These are phyloP conservation scores for Phaseolus lunatus DNA, from an alignment of 306 rosid species.

Conservation along the genomic window DNA sequence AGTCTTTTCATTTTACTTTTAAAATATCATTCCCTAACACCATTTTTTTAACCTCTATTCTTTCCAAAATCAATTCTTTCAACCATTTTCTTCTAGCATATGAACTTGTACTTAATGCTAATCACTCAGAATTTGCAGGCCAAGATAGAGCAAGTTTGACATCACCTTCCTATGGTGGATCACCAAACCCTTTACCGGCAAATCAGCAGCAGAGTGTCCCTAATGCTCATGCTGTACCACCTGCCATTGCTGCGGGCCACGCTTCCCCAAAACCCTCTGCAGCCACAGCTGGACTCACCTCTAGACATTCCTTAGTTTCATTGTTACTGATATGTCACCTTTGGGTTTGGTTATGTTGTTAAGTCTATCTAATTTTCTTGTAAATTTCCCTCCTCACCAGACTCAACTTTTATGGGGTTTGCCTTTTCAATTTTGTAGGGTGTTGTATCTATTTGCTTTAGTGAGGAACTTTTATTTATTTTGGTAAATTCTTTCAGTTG, in stretches of 20 bases:
- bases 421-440: constrained; percentile 24
- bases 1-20: not conserved
- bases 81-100: not conserved
- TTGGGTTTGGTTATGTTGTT: constrained; percentile 39
- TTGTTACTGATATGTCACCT: constrained; percentile 29
- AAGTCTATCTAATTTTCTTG: constrained; percentile 38
- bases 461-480: not conserved
- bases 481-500: constrained; percentile 7
- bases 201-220: constrained; percentile 59
- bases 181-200: constrained; percentile 57
- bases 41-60: not conserved
- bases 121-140: constrained; percentile 54
- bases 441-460: constrained; percentile 43
- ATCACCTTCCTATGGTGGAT: constrained; percentile 52
- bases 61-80: not conserved
- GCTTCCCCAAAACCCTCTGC: constrained; percentile 50
- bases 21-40: not conserved
- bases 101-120: constrained; percentile 33
- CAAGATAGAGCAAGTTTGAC: constrained; percentile 50
- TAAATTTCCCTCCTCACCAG: constrained; percentile 42
- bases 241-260: constrained; percentile 57
- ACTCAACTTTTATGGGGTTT: constrained; percentile 2
- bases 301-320: constrained; percentile 35
- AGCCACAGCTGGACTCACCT: constrained; percentile 36
- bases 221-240: constrained; percentile 47